Evolutionary conservation across 495 filamentous ascomycete genomes (phyloP), one percentile per base, ranked within the genome.

Genomic region (Symbiotaphrina buchneri): DNA sequence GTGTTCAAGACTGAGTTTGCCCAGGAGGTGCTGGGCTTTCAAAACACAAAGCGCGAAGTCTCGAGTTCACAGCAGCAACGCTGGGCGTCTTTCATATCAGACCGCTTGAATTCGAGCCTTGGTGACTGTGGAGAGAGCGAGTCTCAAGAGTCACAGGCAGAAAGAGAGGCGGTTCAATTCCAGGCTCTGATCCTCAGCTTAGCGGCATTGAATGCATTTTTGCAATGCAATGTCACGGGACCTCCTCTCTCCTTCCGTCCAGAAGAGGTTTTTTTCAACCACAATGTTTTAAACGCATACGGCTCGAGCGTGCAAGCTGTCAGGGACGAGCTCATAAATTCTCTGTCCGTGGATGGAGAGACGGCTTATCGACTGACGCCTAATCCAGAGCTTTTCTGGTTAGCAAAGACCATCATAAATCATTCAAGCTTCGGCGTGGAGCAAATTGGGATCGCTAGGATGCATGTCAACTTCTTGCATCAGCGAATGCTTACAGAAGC

Each of bases 141-240:
- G 14, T 10, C 7, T 10, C 30, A 33, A 17, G 15, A 1, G 22
- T 6, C 10, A 31, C 25, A n/a, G 10, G 15, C 10, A 4, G 7
- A 1, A 8, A 18, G 8, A 13, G 8, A 10, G 1, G 18, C 21
- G 6, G 18, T 21, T 13, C 28, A 10, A 20, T 36, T 18, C 31
- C 25, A 21, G n/a, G 27, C 33, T 14, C 48, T 74, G 27, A 48
- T 61, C 15, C 51, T 87, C 27, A 82, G 68, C 13, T 52, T 74
- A 10, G 71, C 74, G 1, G 71, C 81, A 0, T 56, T 94, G 14
- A 63, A 77, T 42, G 65, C 68, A n/a, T 95, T 95, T 47, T 48
- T 94, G 14, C 87, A 95, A 40, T 71, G 71, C 1, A 95, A 81
- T 47, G 76, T 94, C 31, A 94, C 87, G 10, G 87, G 87, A 0